Percentiles rank a stretch among this genome's conserved stretches.
phyloP scores from a whole-genome alignment of 805 yeast genomes.

The Candida ficus region DNA sequence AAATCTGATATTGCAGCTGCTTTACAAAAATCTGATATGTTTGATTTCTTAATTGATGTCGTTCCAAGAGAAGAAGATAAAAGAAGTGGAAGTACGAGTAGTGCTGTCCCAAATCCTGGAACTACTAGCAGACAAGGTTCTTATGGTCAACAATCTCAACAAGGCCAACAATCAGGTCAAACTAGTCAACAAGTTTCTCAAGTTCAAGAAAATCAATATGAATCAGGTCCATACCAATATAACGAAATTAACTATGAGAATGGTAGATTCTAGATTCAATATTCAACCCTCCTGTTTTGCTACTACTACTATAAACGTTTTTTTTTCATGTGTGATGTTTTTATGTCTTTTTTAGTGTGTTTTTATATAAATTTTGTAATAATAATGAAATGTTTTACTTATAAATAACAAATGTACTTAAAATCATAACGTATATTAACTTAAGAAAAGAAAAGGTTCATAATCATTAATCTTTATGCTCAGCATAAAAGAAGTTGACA shows the following conservation, averaged over 20 bases:
- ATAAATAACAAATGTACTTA: too few species aligned
- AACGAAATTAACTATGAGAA: constrained; percentile 5
- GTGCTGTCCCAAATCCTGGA: not conserved
- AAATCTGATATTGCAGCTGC: constrained; percentile 95
- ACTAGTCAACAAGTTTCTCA: constrained; percentile 1
- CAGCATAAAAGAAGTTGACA: constrained; percentile 82
- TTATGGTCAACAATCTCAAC: not conserved
- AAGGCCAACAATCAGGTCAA: not conserved
- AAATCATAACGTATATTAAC: too few species aligned
- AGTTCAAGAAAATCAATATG: not conserved
- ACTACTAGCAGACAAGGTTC: constrained; percentile 2
- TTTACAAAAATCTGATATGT: constrained; percentile 90
- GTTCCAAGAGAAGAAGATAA: constrained; percentile 82
- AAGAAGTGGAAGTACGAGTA: not conserved
- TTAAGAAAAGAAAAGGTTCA: too few species aligned
- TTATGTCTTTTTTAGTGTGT: not conserved
- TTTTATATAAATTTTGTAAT: not conserved
- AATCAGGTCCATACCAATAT: constrained; percentile 1
- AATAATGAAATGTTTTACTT: not conserved
- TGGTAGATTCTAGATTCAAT: not conserved
- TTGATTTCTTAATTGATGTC: constrained; percentile 92
- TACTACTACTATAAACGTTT: too few species aligned
- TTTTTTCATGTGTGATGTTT: constrained; percentile 1
- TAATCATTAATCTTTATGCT: constrained; percentile 32
- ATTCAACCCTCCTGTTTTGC: too few species aligned